phyloP scores from a whole-genome alignment of 2,329 filamentous ascomycete genomes.

The Nannizziopsis barbatae region DNA sequence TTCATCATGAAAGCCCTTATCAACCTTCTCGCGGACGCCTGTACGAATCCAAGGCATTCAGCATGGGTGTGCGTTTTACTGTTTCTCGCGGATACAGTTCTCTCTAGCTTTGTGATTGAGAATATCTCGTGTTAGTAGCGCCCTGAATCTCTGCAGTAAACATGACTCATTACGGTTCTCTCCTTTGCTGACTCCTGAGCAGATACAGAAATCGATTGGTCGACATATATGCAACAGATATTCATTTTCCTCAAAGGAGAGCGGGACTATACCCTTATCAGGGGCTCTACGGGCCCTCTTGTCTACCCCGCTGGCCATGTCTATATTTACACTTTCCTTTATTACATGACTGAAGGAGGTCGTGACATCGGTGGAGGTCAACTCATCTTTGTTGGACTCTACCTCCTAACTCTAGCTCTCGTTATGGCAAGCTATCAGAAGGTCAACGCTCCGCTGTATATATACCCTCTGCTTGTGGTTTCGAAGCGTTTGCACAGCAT shows the following conservation, averaged over 20 bases:
- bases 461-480: constrained; percentile 72
- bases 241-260: constrained; percentile 69
- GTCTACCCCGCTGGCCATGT: constrained; percentile 94
- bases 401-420: constrained; percentile 61
- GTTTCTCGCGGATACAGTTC: constrained; percentile 56
- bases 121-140: constrained; percentile 64
- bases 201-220: constrained; percentile 99
- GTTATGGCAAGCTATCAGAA: constrained; percentile 68
- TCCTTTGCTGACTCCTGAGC: background rate
- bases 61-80: constrained; percentile 56
- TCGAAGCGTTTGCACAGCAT: constrained; percentile 92
- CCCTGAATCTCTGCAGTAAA: background rate
- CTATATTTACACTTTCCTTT: constrained; percentile 74
- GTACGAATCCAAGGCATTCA: constrained; percentile 45
- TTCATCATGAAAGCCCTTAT: constrained; percentile 15
- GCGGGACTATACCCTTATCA: constrained; percentile 74
- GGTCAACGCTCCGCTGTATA: constrained; percentile 56
- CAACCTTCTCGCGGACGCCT: constrained; percentile 30
- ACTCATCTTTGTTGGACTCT: constrained; percentile 66
- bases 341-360: constrained; percentile 65
- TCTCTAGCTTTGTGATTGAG: constrained; percentile 65
- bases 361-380: constrained; percentile 70
- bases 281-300: constrained; percentile 79
- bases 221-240: constrained; percentile 91
- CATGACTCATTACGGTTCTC: background rate